Evolutionary conservation across 2,329 filamentous ascomycete genomes (phyloP), one percentile per base, ranked within the genome.

Genomic region (Calycina herbarum): DNA sequence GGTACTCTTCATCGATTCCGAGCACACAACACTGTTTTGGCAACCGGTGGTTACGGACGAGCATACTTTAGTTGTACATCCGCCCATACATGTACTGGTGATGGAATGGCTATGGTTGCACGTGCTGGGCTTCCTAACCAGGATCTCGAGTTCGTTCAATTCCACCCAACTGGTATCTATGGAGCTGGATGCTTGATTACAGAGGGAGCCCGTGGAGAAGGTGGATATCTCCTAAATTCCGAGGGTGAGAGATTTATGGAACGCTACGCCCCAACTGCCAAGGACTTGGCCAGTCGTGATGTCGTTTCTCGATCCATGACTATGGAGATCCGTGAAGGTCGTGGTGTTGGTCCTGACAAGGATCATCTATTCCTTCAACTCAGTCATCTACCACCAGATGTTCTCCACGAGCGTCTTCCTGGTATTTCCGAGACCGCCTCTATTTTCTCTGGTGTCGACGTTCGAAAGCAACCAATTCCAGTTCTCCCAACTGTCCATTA

Each of bases 161-260:
- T 99, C 88, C 94, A 99, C 81, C 94, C 94, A 64, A 97, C 94
- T 72, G 94, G 94, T 87, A 98, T 99, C 82, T 99, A 99, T 80
- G 95, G 95, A 76, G 95, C 94, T 76, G 94, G 94, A 72, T 96
- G 94, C 82, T 83, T 99, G 85, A 99, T 99, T 77, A 98, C 95
- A 13, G 94, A 99, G 82, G 94, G 94, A 75, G 93, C 94, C 73
- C 93, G 95, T 85, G 95, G 95, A 83, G 95, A 98, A 85, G 94
- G 94, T 85, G 94, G 94, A 76, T 98, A 97, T 80, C 88, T 99
- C 61, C 87, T 98, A 72, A 99, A 99, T 87, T 93, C 92, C 5
- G 92, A 98, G 85, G 94, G 94, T 83, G 95, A 98, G 83, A 91
- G 94, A 76, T 99, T 99, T 83, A 99, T 99, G 94, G 94, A 98